Percentiles rank a stretch among this genome's conserved stretches.
Evolutionary conservation across 164 flowering plant species (phyloP).

Genomic region (Vitis riparia): DNA sequence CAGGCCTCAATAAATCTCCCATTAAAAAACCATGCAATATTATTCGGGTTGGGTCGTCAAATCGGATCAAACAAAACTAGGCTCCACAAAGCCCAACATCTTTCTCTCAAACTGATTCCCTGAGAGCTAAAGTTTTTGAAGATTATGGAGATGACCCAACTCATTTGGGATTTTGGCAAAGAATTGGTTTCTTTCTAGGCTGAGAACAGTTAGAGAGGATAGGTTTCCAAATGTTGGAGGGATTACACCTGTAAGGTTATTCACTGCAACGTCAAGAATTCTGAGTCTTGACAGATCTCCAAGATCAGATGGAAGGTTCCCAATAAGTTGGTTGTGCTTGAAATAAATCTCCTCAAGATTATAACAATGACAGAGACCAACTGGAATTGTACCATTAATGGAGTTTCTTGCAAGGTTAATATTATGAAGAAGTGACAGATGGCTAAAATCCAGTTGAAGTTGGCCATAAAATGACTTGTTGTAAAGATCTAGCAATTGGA

Average conservation of each 20-base stretch:
- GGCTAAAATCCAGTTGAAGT: neutral
- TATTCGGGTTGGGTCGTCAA: no score
- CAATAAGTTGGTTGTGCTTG: neutral
- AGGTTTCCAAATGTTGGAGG: conserved; percentile 11
- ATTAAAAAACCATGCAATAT: no score
- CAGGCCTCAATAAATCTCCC: no score
- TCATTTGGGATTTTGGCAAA: conserved; percentile 1
- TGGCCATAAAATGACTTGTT: conserved; percentile 3
- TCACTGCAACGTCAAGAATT: neutral
- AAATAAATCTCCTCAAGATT: conserved; percentile 3
- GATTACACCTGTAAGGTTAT: conserved; percentile 11
- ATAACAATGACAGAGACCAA: neutral
- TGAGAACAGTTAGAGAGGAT: conserved; percentile 7
- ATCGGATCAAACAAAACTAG: no score
- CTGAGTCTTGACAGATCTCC: neutral
- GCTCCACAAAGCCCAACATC: no score
- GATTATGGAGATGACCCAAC: conserved; percentile 1
- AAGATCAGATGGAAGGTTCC: neutral
- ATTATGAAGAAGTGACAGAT: neutral
- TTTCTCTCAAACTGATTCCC: conserved; percentile 5
- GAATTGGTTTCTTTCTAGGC: conserved; percentile 4
- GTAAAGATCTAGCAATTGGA: conserved; percentile 3
- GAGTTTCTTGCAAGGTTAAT: neutral
- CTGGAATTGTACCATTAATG: neutral
- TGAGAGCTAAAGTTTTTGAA: conserved; percentile 10